Evolutionary conservation across 768 basidiomycete genomes (phyloP).

Genomic region (Phaeolepiota aurea): DNA sequence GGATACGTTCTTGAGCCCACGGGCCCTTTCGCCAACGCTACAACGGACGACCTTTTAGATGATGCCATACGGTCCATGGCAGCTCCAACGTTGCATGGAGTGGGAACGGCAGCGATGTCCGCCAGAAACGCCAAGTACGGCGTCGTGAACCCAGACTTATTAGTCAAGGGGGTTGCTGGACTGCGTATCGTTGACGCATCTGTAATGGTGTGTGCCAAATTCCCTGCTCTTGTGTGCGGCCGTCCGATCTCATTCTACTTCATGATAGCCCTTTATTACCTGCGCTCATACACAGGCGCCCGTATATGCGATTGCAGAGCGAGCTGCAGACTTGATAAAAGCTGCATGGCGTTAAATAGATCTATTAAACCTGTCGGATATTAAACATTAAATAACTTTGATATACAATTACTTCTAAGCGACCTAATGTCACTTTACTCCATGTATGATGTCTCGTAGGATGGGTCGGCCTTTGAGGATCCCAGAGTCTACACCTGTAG

Average conservation of each 20-base stretch:
- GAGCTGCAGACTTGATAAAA: constrained; percentile 8
- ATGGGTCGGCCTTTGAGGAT: constrained; percentile 51
- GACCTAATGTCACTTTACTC: too few relatives aligned
- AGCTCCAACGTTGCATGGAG: constrained; percentile 14
- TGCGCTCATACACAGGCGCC: constrained; percentile 8
- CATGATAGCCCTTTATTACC: constrained; percentile 7
- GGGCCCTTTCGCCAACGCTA: constrained; percentile 12
- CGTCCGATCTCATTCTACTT: too few relatives aligned
- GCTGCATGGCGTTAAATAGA: constrained; percentile 5
- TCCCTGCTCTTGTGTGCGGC: neutral
- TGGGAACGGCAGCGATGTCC: constrained; percentile 21
- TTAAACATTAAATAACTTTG: too few relatives aligned
- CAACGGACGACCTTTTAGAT: constrained; percentile 15
- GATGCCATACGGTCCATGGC: constrained; percentile 8
- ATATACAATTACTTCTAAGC: too few relatives aligned
- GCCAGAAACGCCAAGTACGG: constrained; percentile 13
- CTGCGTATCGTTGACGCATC: constrained; percentile 9
- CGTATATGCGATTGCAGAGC: constrained; percentile 9
- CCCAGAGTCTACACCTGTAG: constrained; percentile 23
- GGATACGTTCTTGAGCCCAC: constrained; percentile 11
- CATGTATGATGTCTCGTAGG: constrained; percentile 52
- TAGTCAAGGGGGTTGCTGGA: constrained; percentile 20
- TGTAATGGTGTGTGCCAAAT: constrained; percentile 1
- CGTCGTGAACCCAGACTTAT: constrained; percentile 22
- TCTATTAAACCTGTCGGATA: too few relatives aligned